Base-by-base conservation (phyloP, 2,329 filamentous ascomycete species). In the Stemphylium vesicarium region DNA sequence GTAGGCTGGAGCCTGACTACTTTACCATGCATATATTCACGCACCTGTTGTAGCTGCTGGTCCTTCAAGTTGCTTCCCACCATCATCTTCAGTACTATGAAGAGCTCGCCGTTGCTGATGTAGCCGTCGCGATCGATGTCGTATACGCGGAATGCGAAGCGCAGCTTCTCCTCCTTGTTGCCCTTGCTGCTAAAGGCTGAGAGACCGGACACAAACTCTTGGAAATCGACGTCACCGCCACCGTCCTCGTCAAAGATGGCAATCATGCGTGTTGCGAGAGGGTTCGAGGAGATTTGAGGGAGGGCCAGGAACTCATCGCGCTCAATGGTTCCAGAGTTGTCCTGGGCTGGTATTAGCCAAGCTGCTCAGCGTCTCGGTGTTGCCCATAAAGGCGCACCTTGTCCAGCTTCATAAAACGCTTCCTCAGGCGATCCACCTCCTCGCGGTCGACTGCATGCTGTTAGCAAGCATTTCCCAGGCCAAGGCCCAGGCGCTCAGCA, bases 31-130 rank as follows among this genome's bases (percentile, higher is more conserved):
- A 8, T 15, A 10, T 39, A 5, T 37, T 9, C 16, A 42, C 68
- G 44, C 69, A 81, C 80, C 78, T 94, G 95, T 81, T 99, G 95
- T 75, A 99, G 81, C 81, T 99, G 95, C 79, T 97, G 92, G 77
- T 99, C 95, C 84, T 99, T 99, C 72, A 99, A 81, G 78, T 99
- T 99, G 81, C 91, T 97, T 56, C 95, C 95, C 46, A 99, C 95
- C 95, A 99, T 99, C 95, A 99, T 99, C 89, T 99, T 99, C 71
- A 99, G 84, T 72, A 99, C 95, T 71, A 99, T 98, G 78, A 98
- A 99, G 46, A 99, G 85, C 82, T 99, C 95, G 70, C 95, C 95
- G 78, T 99, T 99, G 82, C 91, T 96, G 74, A 99, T 99, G 80
- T 91, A 99, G 20, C 95, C 95, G 77, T 99, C 95, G 57, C 95